Evolutionary conservation across 1,139 yeast species (phyloP), one percentile per base, ranked within the genome.

Genomic region (Taiozyma sp.): DNA sequence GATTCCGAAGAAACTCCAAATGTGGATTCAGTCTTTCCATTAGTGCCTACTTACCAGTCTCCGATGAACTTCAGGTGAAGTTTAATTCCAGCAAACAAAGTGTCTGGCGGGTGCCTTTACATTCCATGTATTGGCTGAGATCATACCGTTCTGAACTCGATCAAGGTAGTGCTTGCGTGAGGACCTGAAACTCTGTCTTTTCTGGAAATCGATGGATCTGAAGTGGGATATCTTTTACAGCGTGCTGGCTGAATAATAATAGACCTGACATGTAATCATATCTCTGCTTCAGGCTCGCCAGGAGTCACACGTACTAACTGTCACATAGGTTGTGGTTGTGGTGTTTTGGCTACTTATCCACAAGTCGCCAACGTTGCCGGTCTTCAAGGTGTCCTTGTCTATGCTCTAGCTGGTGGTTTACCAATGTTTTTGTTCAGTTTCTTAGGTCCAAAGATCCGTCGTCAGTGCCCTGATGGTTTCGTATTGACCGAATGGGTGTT

Each of bases 401-500:
- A 92, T 64, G 83, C 91, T 1, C 61, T 89, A n/a, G 72, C 86
- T 39, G 95, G 96, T 36, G 84, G 96, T 1, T 67, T 91, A 47
- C 98, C 98, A 4, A 84, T 92, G 69, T 73, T 88, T 56, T 71
- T 90, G 22, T 92, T 92, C 72, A 91, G 96, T 1, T 76, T 80
- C 49, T 71, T 88, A 52, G 97, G 97, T 0, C 97, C 97, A 0
- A 66, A 83, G 13, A 85, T 92, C 55, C 76, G 97, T 59, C 78
- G 73, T 54, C 79, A 79, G 59, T 88, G 96, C 63, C 97, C 98
- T 0, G 83, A 87, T 10, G 98, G 97, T 6, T 92, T 92, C 65
- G 90, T 92, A 43, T 73, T 92, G 57, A 89, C 97, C n/a, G 97
- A 91, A 66, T 92, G 98, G 98, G 95, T 89, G 14, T 79, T 89